Base-by-base conservation (phyloP, 345 rosid genomes). In the Microcos paniculata region DNA sequence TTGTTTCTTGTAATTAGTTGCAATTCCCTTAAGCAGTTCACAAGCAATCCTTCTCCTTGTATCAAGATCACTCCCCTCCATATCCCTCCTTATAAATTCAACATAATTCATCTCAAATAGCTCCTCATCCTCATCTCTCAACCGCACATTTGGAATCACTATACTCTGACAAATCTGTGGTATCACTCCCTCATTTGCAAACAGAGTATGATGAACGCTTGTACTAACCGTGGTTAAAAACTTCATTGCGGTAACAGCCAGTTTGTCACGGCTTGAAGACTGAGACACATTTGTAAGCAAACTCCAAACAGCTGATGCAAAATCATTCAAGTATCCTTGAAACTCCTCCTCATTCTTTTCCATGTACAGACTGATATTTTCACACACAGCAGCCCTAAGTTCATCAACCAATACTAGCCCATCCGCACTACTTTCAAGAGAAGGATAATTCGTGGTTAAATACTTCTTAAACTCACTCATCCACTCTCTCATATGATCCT, bases 51-150 rank as follows among this genome's bases (percentile, higher is more conserved):
- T 94, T 84, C 99, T 94, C 80, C 96, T 90, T 6, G 99, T 96
- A 40, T 96, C 99, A 80, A 91, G 84, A 84, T 96, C 99, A 76
- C 99, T 96, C 52, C 99, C 98, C 77, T 96, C 99, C 99, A 96
- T 96, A 78, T 96, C 99, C 79, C 99, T 92, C 82, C 98, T 89
- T 72, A 96, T 91, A 74, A 94, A 96, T 89, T 96, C 99, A 12
- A 96, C 82, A 62, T 86, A 96, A 75, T 96, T 96, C 97, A 92
- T 96, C 81, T 94, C 99, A 72, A 96, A 96, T 15, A 96, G 91
- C 71, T 96, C 99, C 79, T 92, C 99, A 74, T 96, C 99, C 70
- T 96, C 99, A 16, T 87, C 98, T 84, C 95, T 96, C 84, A 91
- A 82, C 67, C 91, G 84, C 75, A 96, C 98, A 85, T 96, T 96